phyloP scores from a whole-genome alignment of 2,329 filamentous ascomycete species.

The Colletotrichum lentis region DNA sequence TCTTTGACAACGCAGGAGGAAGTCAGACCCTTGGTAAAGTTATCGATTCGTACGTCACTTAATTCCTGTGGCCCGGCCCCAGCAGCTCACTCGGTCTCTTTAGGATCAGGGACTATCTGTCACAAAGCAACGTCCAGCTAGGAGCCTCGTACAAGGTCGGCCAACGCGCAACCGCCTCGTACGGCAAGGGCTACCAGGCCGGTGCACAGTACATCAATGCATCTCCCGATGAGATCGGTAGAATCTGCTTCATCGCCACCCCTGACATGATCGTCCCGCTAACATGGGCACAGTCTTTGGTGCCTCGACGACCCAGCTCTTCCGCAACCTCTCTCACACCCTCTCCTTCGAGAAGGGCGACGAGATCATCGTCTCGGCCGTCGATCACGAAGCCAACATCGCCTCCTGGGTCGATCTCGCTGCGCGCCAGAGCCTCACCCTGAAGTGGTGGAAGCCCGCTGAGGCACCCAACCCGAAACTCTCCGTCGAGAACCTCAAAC shows the following conservation, averaged over 20 bases:
- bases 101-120: conserved; percentile 72
- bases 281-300: conserved; percentile 66
- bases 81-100: conserved; percentile 4
- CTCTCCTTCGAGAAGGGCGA: conserved; percentile 63
- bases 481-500: conserved; percentile 62
- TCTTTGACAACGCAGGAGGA: conserved; percentile 81
- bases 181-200: conserved; percentile 67
- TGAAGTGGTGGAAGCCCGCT: conserved; percentile 75
- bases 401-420: conserved; percentile 77
- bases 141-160: conserved; percentile 73
- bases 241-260: conserved; percentile 1
- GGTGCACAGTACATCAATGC: conserved; percentile 78
- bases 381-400: conserved; percentile 83
- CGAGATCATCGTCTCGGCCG: conserved; percentile 73
- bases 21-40: conserved; percentile 74
- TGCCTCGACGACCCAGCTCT: conserved; percentile 77
- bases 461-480: conserved; percentile 64
- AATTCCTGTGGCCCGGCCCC: neutral
- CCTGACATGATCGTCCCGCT: neutral
- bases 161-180: conserved; percentile 66
- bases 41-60: conserved; percentile 65
- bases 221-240: conserved; percentile 69
- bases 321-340: conserved; percentile 72
- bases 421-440: conserved; percentile 62
- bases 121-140: conserved; percentile 76